phyloP scores from a whole-genome alignment of 2,329 filamentous ascomycete genomes.

The Penicillium sp. region DNA sequence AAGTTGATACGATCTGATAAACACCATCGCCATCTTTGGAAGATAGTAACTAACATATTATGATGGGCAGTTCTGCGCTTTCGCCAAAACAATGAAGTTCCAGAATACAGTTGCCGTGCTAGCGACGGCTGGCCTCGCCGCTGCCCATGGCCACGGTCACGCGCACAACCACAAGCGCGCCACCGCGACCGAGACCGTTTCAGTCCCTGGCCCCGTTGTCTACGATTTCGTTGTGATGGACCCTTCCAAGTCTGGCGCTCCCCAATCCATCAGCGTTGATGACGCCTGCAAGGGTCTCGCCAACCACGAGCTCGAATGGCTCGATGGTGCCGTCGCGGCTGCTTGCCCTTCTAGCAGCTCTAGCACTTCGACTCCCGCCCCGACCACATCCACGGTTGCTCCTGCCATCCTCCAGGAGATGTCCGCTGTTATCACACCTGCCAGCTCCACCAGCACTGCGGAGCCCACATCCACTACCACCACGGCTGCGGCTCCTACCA shows the following conservation, averaged over 20 bases:
- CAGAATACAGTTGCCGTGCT: conserved; percentile 37
- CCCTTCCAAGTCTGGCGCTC: conserved; percentile 47
- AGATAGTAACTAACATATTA: conserved; percentile 3
- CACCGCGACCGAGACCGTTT: conserved; percentile 48
- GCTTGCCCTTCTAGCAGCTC: conserved; percentile 42
- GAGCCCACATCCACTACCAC: conserved; percentile 21
- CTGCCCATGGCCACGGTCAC: conserved; percentile 43
- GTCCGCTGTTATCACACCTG: conserved; percentile 38
- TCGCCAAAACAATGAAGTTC: conserved; percentile 39
- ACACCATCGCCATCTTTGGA: not conserved
- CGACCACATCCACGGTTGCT: conserved; percentile 32
- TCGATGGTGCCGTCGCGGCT: conserved; percentile 59
- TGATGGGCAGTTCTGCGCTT: not conserved
- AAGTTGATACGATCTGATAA: not conserved
- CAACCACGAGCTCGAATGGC: conserved; percentile 62
- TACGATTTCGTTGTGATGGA: conserved; percentile 67
- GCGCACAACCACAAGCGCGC: conserved; percentile 44
- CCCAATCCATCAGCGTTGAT: conserved; percentile 32
- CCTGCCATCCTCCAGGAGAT: conserved; percentile 52
- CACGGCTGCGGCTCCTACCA: conserved; percentile 20
- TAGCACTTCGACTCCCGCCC: conserved; percentile 32
- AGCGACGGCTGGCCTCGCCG: conserved; percentile 43
- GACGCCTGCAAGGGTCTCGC: conserved; percentile 69
- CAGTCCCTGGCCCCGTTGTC: conserved; percentile 59
- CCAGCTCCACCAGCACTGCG: conserved; percentile 19